These are phyloP conservation scores for Blastobotrys elegans DNA, from an alignment of 1,139 yeast genomes.

Conservation along the genomic window DNA sequence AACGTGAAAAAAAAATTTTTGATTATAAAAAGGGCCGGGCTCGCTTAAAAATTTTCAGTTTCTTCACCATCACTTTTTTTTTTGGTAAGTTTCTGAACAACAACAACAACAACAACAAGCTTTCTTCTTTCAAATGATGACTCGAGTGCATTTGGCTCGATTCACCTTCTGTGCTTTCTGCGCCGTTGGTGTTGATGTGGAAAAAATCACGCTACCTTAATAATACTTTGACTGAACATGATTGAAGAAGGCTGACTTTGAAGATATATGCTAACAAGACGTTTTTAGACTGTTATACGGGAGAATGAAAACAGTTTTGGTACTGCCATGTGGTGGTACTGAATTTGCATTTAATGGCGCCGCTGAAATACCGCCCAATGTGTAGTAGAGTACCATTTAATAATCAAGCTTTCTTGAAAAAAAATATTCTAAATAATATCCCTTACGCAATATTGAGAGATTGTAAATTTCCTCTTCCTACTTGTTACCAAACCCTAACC, in stretches of 20 bases:
- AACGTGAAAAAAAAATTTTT: neutral
- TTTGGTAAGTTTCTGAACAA: neutral
- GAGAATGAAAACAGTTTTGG: no score
- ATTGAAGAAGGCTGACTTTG: no score
- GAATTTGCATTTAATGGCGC: no score
- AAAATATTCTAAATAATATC: neutral
- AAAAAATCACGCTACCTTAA: conserved; percentile 85
- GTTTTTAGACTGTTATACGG: no score
- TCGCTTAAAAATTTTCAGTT: neutral
- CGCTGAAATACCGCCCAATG: no score
- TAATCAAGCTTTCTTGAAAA: no score
- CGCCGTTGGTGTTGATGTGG: conserved; percentile 67
- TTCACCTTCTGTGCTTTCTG: conserved; percentile 40
- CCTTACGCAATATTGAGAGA: neutral
- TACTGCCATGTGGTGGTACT: no score
- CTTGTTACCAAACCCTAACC: neutral
- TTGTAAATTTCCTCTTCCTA: neutral
- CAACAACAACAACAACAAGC: neutral
- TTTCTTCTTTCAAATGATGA: conserved; percentile 50
- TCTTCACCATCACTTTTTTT: conserved; percentile 3
- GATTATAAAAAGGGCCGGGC: neutral
- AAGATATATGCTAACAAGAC: no score
- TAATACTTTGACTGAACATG: conserved; percentile 2
- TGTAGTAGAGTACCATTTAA: no score
- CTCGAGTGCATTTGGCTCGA: conserved; percentile 97